These are phyloP conservation scores for Aspergillus sp. DNA, from an alignment of 2,329 filamentous ascomycete species.

Conservation along the genomic window DNA sequence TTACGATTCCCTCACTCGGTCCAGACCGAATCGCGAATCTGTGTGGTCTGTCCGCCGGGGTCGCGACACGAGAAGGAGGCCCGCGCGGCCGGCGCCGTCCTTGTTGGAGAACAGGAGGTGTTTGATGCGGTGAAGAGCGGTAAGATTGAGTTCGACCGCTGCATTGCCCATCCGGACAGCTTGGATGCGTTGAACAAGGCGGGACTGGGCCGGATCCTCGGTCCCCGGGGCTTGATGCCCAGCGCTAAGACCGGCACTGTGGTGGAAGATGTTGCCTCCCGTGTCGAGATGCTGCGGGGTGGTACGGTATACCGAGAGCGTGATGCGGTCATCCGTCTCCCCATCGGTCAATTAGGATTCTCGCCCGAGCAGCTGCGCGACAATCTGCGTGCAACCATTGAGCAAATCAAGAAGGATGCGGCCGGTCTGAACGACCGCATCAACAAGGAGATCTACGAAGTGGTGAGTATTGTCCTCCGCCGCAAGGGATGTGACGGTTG, in stretches of 20 bases:
- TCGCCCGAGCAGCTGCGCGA: conserved; percentile 79
- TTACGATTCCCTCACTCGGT: conserved; percentile 86
- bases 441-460: conserved; percentile 70
- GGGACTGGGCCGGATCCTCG: conserved; percentile 74
- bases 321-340: conserved; percentile 77
- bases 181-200: conserved; percentile 78
- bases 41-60: conserved; percentile 83
- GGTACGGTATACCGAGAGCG: conserved; percentile 85
- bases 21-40: conserved; percentile 82
- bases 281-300: conserved; percentile 78
- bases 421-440: conserved; percentile 60
- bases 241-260: conserved; percentile 84
- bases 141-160: conserved; percentile 81
- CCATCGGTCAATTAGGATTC: conserved; percentile 87
- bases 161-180: conserved; percentile 79
- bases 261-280: conserved; percentile 71
- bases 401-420: conserved; percentile 75
- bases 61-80: conserved; percentile 73
- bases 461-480: conserved; percentile 45
- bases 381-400: conserved; percentile 78
- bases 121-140: conserved; percentile 76
- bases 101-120: conserved; percentile 81
- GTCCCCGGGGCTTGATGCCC: conserved; percentile 90
- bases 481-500: neutral
- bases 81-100: conserved; percentile 70